Evolutionary conservation across 495 filamentous ascomycete genomes (phyloP).

Genomic region (Neurospora pannonica): DNA sequence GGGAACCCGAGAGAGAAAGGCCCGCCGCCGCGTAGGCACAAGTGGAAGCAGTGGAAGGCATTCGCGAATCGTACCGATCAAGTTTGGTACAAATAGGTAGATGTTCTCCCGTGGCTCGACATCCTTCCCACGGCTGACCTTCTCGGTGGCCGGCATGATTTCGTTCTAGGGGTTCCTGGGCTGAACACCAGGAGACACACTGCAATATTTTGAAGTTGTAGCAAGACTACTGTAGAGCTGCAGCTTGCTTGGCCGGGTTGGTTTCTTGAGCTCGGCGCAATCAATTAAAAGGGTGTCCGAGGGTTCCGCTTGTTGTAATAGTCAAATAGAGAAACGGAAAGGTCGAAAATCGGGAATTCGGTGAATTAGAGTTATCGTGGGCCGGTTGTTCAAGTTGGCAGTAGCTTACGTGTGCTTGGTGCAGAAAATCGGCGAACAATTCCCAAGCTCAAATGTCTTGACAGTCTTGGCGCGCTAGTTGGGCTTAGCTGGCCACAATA

Average conservation of each 20-base stretch:
- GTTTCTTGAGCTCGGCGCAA: neutral
- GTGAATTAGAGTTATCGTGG: neutral
- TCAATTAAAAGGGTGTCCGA: neutral
- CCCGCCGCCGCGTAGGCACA: neutral
- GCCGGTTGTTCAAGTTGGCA: neutral
- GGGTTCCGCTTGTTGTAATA: neutral
- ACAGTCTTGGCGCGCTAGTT: too few species aligned
- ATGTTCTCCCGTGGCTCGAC: slow-evolving; percentile 54
- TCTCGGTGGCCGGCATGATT: neutral
- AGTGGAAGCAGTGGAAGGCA: neutral
- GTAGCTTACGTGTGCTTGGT: neutral
- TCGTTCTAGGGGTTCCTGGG: neutral
- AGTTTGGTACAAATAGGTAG: slow-evolving; percentile 71
- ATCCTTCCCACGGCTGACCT: slow-evolving; percentile 2
- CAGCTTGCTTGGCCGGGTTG: neutral
- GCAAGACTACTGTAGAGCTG: neutral
- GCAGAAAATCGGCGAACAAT: neutral
- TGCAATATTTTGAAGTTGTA: neutral
- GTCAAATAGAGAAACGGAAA: neutral
- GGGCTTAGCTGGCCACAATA: too few species aligned
- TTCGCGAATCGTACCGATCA: slow-evolving; percentile 53
- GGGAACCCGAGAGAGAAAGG: neutral
- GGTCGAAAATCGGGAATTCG: neutral
- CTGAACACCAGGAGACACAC: neutral
- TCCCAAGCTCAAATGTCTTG: too few species aligned